Evolutionary conservation across 176 grass and related monocot genomes (phyloP), one percentile per base, ranked within the genome.

Genomic region (Raddia distichophylla): DNA sequence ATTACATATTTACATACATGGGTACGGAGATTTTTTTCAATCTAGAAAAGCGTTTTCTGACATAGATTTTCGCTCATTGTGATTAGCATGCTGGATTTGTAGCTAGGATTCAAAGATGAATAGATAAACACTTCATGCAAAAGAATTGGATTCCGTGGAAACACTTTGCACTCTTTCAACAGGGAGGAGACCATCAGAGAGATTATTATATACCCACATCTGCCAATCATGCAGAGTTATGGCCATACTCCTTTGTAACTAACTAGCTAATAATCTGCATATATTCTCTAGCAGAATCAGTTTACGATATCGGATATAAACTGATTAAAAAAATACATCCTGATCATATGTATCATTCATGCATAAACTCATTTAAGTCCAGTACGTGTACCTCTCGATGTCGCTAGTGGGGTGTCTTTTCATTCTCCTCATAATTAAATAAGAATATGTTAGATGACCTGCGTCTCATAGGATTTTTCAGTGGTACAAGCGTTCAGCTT

Each of bases 121-220:
- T 19, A 54, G 37, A 74, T 46, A 32, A 69, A 42, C 37, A 20
- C 8, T 35, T 17, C 15, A 74, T 37, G 69, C 68, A 71, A 74
- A 73, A 37, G 83, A 79, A 74, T 22, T 58, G 50, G 69, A 64
- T 86, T 80, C 76, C 46, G 52, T 67, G 68, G 67, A 65, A 57
- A 86, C 49, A 65, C 67, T 64, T 85, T 86, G 69, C 50, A 18
- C 18, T 18, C 60, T 86, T 80, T 80, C 67, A 55, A 79, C 57
- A 77, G 1, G 16, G 27, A 27, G 73, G 44, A 47, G 37, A 40
- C 37, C 4, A 40, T 40, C 37, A 40, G 16, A 40, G 35, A 46
- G 57, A 79, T 12, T 72, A 79, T 58, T 73, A 8, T 47, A 57
- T 40, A 49, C 64, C 58, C 27, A 47, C 67, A 64, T 55, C 46